These are phyloP conservation scores for Ulota crispa DNA, from an alignment of 225 moss, liverwort and hornwort species.

Conservation along the genomic window DNA sequence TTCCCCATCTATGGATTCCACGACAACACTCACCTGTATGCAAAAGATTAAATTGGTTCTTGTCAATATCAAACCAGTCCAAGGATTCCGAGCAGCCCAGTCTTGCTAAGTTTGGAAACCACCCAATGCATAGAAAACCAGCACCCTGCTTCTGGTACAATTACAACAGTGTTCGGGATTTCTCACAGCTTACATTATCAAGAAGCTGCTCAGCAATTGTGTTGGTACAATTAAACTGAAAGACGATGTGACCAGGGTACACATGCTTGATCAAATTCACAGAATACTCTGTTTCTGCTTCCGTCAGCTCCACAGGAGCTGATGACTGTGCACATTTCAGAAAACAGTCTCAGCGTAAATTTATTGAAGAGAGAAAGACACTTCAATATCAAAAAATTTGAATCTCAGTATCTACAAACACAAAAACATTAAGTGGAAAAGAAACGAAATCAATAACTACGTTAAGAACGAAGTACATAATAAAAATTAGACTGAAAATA, in stretches of 20 bases:
- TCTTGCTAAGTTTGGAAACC: not conserved
- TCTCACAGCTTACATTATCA: constrained; percentile 59
- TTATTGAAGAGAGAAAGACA: not conserved
- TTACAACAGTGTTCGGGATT: not conserved
- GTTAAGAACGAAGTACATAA: not conserved
- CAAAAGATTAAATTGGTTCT: not conserved
- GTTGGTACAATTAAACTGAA: constrained; percentile 96
- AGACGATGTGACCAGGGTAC: constrained; percentile 76
- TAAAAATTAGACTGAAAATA: not conserved
- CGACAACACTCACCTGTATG: constrained; percentile 67
- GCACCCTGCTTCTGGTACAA: not conserved
- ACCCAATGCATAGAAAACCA: constrained; percentile 6
- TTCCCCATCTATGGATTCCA: constrained; percentile 67
- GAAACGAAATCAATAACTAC: not conserved
- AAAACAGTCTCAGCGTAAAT: constrained; percentile 13
- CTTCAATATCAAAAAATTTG: not conserved
- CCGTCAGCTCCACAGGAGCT: constrained; percentile 77
- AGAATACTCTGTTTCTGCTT: constrained; percentile 91
- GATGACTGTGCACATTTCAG: constrained; percentile 62
- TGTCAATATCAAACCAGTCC: constrained; percentile 2
- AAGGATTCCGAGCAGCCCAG: not conserved
- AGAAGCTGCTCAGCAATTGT: constrained; percentile 86
- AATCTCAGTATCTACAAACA: not conserved
- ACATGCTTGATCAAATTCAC: constrained; percentile 85
- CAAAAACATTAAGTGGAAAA: not conserved